Conservation (phyloP, 2,329 filamentous ascomycete genomes). For the Ramularia collo-cygni region DNA sequence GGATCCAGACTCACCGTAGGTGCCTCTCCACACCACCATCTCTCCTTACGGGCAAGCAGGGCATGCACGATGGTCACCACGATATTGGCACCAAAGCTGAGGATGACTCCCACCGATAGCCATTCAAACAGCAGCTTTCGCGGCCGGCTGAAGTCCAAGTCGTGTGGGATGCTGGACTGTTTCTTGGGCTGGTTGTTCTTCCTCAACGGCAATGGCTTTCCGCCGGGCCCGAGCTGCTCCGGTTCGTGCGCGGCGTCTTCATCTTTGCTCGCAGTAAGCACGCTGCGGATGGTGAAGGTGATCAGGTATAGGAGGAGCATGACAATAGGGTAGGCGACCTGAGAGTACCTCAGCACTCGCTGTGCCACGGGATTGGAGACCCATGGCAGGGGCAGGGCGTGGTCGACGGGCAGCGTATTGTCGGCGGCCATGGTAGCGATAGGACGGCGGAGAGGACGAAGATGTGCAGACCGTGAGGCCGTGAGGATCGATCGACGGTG, state of each 20-base stretch:
- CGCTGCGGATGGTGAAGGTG: constrained; percentile 55
- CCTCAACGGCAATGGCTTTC: constrained; percentile 73
- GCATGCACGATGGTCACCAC: constrained; percentile 68
- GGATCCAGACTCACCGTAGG: constrained; percentile 55
- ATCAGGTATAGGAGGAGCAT: constrained; percentile 58
- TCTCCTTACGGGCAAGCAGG: constrained; percentile 55
- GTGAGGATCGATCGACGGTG: too few relatives aligned
- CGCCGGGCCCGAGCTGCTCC: constrained; percentile 68
- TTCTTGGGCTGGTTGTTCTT: constrained; percentile 51
- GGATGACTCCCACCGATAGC: constrained; percentile 61
- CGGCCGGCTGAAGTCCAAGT: constrained; percentile 55
- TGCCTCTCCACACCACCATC: constrained; percentile 78
- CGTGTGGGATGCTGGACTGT: constrained; percentile 35
- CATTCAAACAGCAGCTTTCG: constrained; percentile 69
- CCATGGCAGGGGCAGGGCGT: constrained; percentile 18
- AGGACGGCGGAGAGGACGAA: too few relatives aligned
- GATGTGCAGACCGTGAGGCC: too few relatives aligned
- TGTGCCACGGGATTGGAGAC: constrained; percentile 36
- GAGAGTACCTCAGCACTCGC: constrained; percentile 41
- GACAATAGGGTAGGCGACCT: constrained; percentile 57
- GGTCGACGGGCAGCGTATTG: too few relatives aligned
- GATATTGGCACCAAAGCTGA: constrained; percentile 71
- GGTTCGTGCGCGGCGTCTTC: constrained; percentile 32
- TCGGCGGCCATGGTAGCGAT: too few relatives aligned
- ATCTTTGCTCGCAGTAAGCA: constrained; percentile 45